These are phyloP conservation scores for Rhododendron simsii DNA, from an alignment of 148 eudicot species.

Conservation along the genomic window DNA sequence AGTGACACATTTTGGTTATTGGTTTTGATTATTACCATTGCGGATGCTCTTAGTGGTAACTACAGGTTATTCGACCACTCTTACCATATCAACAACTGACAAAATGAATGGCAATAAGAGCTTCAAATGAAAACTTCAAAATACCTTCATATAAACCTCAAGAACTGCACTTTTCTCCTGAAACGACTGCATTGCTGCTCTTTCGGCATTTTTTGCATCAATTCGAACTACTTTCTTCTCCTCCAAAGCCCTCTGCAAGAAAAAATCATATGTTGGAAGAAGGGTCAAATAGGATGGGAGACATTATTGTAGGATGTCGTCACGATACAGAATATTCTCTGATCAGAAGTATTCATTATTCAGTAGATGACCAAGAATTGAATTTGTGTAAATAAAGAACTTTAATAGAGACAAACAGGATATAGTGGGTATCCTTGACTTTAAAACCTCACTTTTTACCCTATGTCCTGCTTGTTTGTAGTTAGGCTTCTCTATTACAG, in stretches of 20 bases:
- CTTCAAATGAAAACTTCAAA: neutral
- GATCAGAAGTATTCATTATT: too few species aligned
- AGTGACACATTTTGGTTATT: too few species aligned
- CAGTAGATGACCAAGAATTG: neutral
- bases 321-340: neutral
- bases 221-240: slow-evolving; percentile 59
- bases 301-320: neutral
- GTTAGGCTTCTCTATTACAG: neutral
- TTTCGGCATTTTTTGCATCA: slow-evolving; percentile 79
- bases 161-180: slow-evolving; percentile 61
- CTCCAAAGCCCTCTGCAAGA: slow-evolving; percentile 64
- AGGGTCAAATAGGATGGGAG: neutral
- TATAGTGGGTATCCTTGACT: neutral
- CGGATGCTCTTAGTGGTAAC: neutral
- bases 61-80: neutral
- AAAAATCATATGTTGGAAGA: slow-evolving; percentile 6
- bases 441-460: neutral
- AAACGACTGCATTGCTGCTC: slow-evolving; percentile 55
- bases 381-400: neutral
- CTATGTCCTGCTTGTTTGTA: neutral
- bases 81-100: neutral
- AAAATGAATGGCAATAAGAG: neutral
- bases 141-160: slow-evolving; percentile 78
- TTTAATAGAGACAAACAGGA: neutral
- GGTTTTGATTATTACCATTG: too few species aligned